Evolutionary conservation across 345 rosid species (phyloP).

Genomic region (Linum usitatissimum): DNA sequence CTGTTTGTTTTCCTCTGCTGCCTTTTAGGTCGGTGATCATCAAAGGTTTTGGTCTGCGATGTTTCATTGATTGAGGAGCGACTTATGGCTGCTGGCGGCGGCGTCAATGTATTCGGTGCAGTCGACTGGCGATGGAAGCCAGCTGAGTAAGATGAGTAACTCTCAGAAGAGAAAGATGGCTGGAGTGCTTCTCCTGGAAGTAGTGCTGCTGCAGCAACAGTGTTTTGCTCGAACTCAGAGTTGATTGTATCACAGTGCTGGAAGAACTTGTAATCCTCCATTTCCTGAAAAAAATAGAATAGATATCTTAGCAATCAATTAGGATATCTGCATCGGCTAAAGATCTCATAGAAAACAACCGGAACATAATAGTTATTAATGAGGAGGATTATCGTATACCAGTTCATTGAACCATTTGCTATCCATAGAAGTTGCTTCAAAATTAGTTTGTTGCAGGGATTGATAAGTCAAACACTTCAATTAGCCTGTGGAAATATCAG

Average conservation of each 20-base stretch:
- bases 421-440: slow-evolving; percentile 8
- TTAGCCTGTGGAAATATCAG: too few relatives aligned
- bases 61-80: slow-evolving; percentile 12
- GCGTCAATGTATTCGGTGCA: slow-evolving; percentile 8
- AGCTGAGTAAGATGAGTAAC: slow-evolving; percentile 11
- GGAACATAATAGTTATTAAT: neutral
- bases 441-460: slow-evolving; percentile 1
- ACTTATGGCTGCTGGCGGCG: neutral
- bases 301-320: neutral
- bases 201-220: neutral
- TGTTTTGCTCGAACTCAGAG: slow-evolving; percentile 15
- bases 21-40: slow-evolving; percentile 18
- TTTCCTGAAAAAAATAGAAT: slow-evolving; percentile 12
- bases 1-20: slow-evolving; percentile 18
- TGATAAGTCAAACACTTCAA: neutral
- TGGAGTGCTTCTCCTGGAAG: neutral
- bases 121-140: slow-evolving; percentile 5
- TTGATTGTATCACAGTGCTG: slow-evolving; percentile 26
- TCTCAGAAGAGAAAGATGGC: slow-evolving; percentile 30
- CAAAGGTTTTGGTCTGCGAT: neutral
- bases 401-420: slow-evolving; percentile 42
- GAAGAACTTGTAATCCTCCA: slow-evolving; percentile 36
- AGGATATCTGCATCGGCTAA: neutral
- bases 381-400: slow-evolving; percentile 17
- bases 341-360: neutral